Evolutionary conservation across 768 basidiomycete genomes (phyloP).

Genomic region (Tubosaeta sp.): DNA sequence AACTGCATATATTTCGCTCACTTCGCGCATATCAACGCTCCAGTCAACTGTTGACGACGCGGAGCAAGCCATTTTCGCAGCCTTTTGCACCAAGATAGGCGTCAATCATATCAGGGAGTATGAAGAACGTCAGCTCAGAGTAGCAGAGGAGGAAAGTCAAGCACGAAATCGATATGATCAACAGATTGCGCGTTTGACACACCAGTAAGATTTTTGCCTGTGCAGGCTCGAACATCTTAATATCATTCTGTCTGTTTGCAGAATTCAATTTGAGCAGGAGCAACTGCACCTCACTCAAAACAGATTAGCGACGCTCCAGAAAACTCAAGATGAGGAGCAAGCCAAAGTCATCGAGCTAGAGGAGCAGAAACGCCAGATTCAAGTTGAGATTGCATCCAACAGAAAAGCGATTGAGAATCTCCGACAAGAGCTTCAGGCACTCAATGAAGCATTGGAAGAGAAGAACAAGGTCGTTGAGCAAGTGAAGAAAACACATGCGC

Average conservation of each 20-base stretch:
- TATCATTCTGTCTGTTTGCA: conserved; percentile 26
- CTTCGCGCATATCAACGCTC: conserved; percentile 52
- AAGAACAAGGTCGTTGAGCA: conserved; percentile 72
- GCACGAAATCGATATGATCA: conserved; percentile 78
- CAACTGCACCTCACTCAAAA: conserved; percentile 63
- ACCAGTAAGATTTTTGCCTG: conserved; percentile 57
- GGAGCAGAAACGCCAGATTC: conserved; percentile 48
- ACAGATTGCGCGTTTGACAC: conserved; percentile 79
- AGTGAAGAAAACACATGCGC: conserved; percentile 64
- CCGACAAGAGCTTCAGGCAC: conserved; percentile 54
- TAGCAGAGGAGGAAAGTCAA: conserved; percentile 85
- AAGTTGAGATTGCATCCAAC: conserved; percentile 56
- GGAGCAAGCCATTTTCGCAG: conserved; percentile 73
- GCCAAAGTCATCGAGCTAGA: conserved; percentile 50
- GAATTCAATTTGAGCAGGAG: conserved; percentile 78
- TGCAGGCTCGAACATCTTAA: conserved; percentile 1
- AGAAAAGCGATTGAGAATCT: conserved; percentile 53
- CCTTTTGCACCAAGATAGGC: conserved; percentile 77
- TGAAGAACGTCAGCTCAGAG: conserved; percentile 85
- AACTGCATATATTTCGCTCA: conserved; percentile 46
- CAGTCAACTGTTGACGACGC: conserved; percentile 61
- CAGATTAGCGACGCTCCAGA: conserved; percentile 54
- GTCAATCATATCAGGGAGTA: conserved; percentile 87
- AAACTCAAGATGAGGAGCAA: conserved; percentile 49
- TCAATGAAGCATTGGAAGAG: conserved; percentile 67